Evolutionary conservation across 768 basidiomycete species (phyloP).

Genomic region (Suillus paluster): DNA sequence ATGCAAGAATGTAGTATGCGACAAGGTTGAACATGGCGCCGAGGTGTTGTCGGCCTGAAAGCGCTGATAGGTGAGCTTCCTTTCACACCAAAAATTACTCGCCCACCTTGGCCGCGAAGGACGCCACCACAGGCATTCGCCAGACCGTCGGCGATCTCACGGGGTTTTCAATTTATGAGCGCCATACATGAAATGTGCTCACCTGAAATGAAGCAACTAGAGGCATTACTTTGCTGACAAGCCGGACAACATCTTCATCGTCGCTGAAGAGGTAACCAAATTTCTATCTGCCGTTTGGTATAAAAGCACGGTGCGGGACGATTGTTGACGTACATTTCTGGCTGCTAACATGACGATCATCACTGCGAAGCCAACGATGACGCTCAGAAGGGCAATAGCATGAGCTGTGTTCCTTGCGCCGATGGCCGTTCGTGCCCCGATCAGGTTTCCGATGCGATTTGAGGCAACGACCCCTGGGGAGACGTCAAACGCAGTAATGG

Average conservation of each 20-base stretch:
- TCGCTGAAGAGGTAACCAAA: constrained; percentile 75
- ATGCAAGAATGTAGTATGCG: constrained; percentile 61
- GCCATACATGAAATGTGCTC: constrained; percentile 1
- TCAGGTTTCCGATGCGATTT: constrained; percentile 72
- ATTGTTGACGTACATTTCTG: constrained; percentile 51
- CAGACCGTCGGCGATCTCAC: constrained; percentile 56
- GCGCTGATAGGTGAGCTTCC: constrained; percentile 12
- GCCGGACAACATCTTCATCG: constrained; percentile 53
- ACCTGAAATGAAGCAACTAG: constrained; percentile 61
- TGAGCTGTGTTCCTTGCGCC: constrained; percentile 65
- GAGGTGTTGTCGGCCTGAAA: constrained; percentile 60
- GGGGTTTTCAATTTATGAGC: background rate
- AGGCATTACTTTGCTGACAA: constrained; percentile 56
- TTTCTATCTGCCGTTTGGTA: constrained; percentile 33
- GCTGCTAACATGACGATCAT: constrained; percentile 61
- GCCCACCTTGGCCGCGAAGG: constrained; percentile 51
- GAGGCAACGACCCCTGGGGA: constrained; percentile 66
- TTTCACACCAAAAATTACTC: background rate
- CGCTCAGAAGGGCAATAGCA: constrained; percentile 65
- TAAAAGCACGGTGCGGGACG: background rate
- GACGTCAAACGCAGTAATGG: background rate
- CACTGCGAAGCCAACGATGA: constrained; percentile 58
- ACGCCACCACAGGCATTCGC: constrained; percentile 55
- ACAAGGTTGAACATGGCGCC: constrained; percentile 76
- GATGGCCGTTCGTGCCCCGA: constrained; percentile 57